Evolutionary conservation across 2,329 filamentous ascomycete genomes (phyloP).

Genomic region (Rhytidhysteron rufulum): DNA sequence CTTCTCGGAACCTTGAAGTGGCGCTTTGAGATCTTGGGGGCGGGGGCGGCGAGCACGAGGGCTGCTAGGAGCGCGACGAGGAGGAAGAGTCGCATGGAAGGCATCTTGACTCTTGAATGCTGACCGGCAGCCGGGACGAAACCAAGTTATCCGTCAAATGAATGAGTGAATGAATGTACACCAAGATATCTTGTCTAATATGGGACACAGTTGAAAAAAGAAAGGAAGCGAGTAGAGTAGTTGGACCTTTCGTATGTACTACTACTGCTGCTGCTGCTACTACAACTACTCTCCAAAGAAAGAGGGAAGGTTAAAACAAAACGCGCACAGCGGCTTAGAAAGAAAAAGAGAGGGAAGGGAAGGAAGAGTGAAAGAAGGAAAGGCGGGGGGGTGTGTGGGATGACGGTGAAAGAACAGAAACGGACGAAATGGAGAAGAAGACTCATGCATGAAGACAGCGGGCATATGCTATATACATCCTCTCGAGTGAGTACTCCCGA

Average conservation of each 20-base stretch:
- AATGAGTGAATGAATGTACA: slow-evolving; percentile 13
- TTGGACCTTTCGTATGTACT: no score
- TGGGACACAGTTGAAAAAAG: no score
- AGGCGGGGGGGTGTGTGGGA: slow-evolving; percentile 8
- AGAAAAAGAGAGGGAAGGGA: slow-evolving; percentile 24
- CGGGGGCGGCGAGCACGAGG: slow-evolving; percentile 45
- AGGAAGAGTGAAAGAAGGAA: slow-evolving; percentile 9
- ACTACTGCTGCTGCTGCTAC: no score
- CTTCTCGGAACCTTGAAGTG: slow-evolving; percentile 62
- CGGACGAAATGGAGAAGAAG: slow-evolving; percentile 12
- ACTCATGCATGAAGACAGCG: slow-evolving; percentile 18
- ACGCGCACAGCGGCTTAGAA: slow-evolving; percentile 18
- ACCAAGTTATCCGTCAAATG: slow-evolving; percentile 15
- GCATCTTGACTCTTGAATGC: slow-evolving; percentile 35
- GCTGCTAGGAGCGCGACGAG: slow-evolving; percentile 48
- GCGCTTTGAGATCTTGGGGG: slow-evolving; percentile 45
- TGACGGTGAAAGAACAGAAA: slow-evolving; percentile 12
- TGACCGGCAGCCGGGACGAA: slow-evolving; percentile 37
- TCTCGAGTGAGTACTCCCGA: no score
- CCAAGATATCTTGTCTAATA: no score
- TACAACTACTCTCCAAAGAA: slow-evolving; percentile 17
- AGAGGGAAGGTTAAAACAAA: slow-evolving; percentile 7
- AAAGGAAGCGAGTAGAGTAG: slow-evolving; percentile 11
- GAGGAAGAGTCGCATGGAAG: slow-evolving; percentile 30
- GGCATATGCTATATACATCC: slow-evolving; percentile 12